A percentile compares a stretch with the other conserved stretches of the same genome.
These are phyloP conservation scores for Cyclotella distinguenda DNA, from an alignment of 108 stramenopile genomes.

Conservation along the genomic window DNA sequence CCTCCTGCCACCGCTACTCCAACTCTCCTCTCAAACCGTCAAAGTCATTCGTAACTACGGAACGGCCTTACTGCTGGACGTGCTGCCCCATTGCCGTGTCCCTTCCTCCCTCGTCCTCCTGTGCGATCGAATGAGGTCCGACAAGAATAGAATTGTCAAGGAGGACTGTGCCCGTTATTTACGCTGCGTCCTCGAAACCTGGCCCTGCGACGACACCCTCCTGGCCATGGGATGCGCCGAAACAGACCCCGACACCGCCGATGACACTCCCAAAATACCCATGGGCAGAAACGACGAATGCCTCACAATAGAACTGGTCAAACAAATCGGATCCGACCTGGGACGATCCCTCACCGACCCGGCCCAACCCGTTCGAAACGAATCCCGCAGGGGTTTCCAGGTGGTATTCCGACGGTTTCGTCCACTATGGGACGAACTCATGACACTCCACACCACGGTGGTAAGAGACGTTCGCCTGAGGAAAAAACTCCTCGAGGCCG, in stretches of 20 bases:
- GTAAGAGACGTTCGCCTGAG: slow-evolving; percentile 52
- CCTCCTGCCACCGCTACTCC: slow-evolving; percentile 60
- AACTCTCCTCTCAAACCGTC: slow-evolving; percentile 77
- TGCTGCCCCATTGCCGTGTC: slow-evolving; percentile 60
- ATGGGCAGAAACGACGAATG: slow-evolving; percentile 27
- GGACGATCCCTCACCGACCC: slow-evolving; percentile 67
- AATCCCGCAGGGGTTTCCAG: slow-evolving; percentile 62
- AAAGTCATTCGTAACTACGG: slow-evolving; percentile 74
- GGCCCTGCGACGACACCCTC: slow-evolving; percentile 35
- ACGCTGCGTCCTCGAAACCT: slow-evolving; percentile 52
- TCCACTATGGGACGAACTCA: slow-evolving; percentile 57
- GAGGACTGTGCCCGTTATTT: slow-evolving; percentile 82
- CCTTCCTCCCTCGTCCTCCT: slow-evolving; percentile 70
- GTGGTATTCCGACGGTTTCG: slow-evolving; percentile 49
- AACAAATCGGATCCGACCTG: slow-evolving; percentile 59
- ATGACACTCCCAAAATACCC: neutral
- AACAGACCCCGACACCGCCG: neutral
- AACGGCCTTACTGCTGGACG: slow-evolving; percentile 53
- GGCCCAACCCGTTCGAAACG: slow-evolving; percentile 58
- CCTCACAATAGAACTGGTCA: slow-evolving; percentile 22
- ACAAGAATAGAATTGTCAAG: slow-evolving; percentile 70
- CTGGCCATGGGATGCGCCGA: neutral
- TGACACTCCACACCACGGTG: slow-evolving; percentile 37
- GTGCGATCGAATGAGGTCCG: slow-evolving; percentile 65
- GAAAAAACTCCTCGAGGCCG: slow-evolving; percentile 52